These are phyloP conservation scores for Phanerochaete carnosa DNA, from an alignment of 768 basidiomycete species.

Conservation along the genomic window DNA sequence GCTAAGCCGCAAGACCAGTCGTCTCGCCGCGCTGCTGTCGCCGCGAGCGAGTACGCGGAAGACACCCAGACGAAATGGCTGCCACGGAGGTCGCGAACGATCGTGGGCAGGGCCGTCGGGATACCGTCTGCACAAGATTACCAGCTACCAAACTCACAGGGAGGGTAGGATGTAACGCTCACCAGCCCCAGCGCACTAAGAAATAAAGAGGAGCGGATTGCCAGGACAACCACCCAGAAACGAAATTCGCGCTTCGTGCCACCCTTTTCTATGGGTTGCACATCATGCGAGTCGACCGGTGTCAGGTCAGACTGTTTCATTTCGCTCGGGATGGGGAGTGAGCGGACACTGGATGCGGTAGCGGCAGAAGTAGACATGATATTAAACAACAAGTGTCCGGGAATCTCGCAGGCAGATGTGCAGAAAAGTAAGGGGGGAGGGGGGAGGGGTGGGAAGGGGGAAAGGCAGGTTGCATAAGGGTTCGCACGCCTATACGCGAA, in stretches of 20 bases:
- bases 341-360: background rate
- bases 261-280: background rate
- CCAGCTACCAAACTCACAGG: background rate
- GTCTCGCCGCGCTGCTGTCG: constrained; percentile 4
- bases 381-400: background rate
- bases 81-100: constrained; percentile 3
- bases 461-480: background rate
- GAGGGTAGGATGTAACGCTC: background rate
- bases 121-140: background rate
- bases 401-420: background rate
- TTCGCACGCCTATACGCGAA: too few species aligned
- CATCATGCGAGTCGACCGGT: background rate
- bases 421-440: background rate
- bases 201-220: constrained; percentile 17
- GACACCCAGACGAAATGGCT: constrained; percentile 10
- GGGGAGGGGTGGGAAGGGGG: background rate
- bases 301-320: background rate
- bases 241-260: constrained; percentile 5
- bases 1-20: too few species aligned
- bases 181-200: constrained; percentile 21
- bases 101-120: constrained; percentile 10
- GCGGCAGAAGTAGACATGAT: background rate
- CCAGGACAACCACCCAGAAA: constrained; percentile 20
- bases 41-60: constrained; percentile 9
- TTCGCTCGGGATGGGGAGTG: background rate